These are phyloP conservation scores for Quaeritorhiza haematococci DNA, from an alignment of 371 early-diverging fungal genomes.

Conservation along the genomic window DNA sequence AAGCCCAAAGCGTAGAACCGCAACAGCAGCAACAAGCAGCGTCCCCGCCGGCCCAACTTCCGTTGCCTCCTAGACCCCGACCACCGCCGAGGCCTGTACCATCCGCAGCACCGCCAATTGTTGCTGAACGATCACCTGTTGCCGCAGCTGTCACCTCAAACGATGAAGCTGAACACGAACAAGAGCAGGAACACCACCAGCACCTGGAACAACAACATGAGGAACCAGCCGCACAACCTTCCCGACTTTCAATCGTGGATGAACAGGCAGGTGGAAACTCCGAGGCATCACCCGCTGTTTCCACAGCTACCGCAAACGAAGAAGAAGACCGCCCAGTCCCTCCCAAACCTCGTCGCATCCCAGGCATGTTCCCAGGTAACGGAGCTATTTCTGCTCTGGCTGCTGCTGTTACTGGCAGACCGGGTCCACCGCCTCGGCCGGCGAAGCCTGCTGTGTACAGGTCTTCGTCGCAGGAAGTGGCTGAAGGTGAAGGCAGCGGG, in stretches of 20 bases:
- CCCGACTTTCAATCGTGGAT: too few species aligned
- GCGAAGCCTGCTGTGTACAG: conserved; percentile 13
- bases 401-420: conserved; percentile 24
- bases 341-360: conserved; percentile 23
- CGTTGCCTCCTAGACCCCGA: not conserved
- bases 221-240: too few species aligned
- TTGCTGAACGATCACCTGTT: too few species aligned
- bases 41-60: not conserved
- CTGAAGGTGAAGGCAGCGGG: not conserved
- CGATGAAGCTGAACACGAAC: too few species aligned
- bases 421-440: conserved; percentile 7
- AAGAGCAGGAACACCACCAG: too few species aligned
- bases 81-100: conserved; percentile 12
- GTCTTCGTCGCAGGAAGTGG: too few species aligned
- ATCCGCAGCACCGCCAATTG: too few species aligned
- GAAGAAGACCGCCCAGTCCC: conserved; percentile 3
- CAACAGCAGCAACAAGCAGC: not conserved
- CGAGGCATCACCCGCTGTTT: too few species aligned
- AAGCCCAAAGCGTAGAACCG: too few species aligned
- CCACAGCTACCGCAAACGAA: too few species aligned
- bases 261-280: conserved; percentile 3
- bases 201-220: too few species aligned
- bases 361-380: conserved; percentile 27
- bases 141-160: too few species aligned
- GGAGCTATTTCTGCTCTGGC: conserved; percentile 36